Evolutionary conservation across 495 filamentous ascomycete species (phyloP).

Genomic region (Monascus purpureus): DNA sequence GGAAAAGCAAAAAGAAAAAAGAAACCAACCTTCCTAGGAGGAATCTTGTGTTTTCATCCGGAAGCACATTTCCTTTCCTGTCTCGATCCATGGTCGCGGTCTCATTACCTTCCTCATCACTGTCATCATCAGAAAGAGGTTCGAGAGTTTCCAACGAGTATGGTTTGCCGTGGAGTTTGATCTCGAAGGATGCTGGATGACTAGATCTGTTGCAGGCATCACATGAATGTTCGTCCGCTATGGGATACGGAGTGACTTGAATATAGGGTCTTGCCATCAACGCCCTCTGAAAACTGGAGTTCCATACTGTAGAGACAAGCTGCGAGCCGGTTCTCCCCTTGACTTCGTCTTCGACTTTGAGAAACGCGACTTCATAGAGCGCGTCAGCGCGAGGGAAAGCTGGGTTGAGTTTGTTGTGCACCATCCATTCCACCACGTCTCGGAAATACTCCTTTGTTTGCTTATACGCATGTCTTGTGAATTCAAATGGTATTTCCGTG

Average conservation of each 20-base stretch:
- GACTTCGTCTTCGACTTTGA: constrained; percentile 61
- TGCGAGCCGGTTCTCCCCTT: constrained; percentile 53
- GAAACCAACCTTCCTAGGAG: constrained; percentile 36
- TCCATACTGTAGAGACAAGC: constrained; percentile 64
- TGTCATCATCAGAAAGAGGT: constrained; percentile 41
- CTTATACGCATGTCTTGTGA: constrained; percentile 49
- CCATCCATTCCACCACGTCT: constrained; percentile 69
- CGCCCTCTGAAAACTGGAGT: constrained; percentile 44
- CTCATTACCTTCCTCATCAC: constrained; percentile 14
- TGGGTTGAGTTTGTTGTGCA: constrained; percentile 63
- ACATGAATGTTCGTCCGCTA: constrained; percentile 35
- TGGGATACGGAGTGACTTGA: constrained; percentile 20
- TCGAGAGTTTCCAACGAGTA: constrained; percentile 60
- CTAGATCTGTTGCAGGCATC: constrained; percentile 62
- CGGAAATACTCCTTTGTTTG: constrained; percentile 66
- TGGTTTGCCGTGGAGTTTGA: constrained; percentile 51
- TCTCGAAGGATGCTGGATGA: constrained; percentile 49
- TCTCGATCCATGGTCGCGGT: constrained; percentile 14
- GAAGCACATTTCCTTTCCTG: constrained; percentile 19
- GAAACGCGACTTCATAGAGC: constrained; percentile 58
- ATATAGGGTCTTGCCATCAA: constrained; percentile 50
- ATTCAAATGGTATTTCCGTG: constrained; percentile 54
- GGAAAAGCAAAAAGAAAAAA: too few relatives aligned
- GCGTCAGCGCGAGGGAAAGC: constrained; percentile 50
- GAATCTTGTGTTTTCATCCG: constrained; percentile 21